A percentile compares a stretch with the other conserved stretches of the same genome.
Conservation (phyloP, 345 rosid genomes). For the Xanthoceras sorbifolium region DNA sequence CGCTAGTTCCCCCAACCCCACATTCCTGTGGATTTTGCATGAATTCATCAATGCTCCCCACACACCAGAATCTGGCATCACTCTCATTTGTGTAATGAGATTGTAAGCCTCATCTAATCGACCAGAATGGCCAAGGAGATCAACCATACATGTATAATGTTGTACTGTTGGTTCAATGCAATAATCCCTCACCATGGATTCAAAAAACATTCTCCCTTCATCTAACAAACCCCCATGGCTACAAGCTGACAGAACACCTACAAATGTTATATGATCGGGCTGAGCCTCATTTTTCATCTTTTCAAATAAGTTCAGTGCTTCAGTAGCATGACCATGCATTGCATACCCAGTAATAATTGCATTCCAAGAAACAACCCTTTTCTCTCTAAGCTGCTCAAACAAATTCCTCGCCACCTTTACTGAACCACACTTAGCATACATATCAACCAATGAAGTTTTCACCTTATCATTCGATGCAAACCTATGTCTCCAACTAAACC, state of each 20-base stretch:
- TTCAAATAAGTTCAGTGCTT: conserved; percentile 36
- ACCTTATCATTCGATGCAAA: conserved; percentile 35
- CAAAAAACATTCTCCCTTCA: conserved; percentile 34
- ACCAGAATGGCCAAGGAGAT: conserved; percentile 44
- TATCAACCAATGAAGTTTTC: conserved; percentile 65
- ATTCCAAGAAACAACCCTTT: conserved; percentile 39
- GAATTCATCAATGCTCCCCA: conserved; percentile 48
- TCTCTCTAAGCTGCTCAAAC: conserved; percentile 33
- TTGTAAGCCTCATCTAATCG: conserved; percentile 36
- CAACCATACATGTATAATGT: conserved; percentile 46
- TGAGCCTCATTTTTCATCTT: conserved; percentile 23
- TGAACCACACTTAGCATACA: conserved; percentile 81
- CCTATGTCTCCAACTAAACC: conserved; percentile 36
- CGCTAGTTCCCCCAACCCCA: conserved; percentile 39
- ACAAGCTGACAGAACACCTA: conserved; percentile 45
- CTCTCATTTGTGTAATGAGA: conserved; percentile 37
- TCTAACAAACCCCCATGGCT: conserved; percentile 42
- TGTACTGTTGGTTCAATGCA: conserved; percentile 33
- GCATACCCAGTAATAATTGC: conserved; percentile 49
- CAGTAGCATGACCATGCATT: conserved; percentile 34
- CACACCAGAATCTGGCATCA: conserved; percentile 37
- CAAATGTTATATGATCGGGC: conserved; percentile 39
- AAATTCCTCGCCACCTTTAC: conserved; percentile 35
- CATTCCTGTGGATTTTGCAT: conserved; percentile 36
- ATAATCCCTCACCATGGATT: conserved; percentile 31